Conservation (phyloP, 768 basidiomycete genomes). For the Thelephora ganbajun region DNA sequence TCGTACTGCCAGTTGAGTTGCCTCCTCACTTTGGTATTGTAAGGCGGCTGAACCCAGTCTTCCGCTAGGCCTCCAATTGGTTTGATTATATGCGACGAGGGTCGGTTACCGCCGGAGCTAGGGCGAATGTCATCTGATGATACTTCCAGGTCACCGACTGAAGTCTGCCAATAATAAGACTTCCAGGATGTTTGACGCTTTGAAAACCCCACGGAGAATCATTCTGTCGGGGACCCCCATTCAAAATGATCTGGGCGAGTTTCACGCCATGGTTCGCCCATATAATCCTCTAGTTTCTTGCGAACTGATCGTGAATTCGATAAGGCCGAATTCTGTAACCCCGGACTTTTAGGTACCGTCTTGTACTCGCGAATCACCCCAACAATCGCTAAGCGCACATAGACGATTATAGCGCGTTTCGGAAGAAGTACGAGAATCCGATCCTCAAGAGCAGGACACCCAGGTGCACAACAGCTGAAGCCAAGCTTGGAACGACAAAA, state of each 20-base stretch:
- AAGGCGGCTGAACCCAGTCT: background rate
- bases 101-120: constrained; percentile 18
- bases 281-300: background rate
- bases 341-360: constrained; percentile 62
- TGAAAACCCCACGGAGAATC: constrained; percentile 64
- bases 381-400: constrained; percentile 2
- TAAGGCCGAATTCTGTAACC: constrained; percentile 89
- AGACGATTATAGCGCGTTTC: constrained; percentile 71
- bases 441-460: constrained; percentile 80
- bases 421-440: constrained; percentile 72
- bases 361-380: background rate
- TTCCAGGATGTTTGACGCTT: constrained; percentile 66
- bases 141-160: constrained; percentile 61
- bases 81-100: constrained; percentile 92
- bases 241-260: constrained; percentile 91
- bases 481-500: constrained; percentile 66
- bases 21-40: background rate
- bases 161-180: constrained; percentile 91
- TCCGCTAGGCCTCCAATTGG: constrained; percentile 71
- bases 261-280: constrained; percentile 79
- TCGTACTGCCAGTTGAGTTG: constrained; percentile 40
- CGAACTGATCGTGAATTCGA: background rate
- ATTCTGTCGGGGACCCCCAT: constrained; percentile 96
- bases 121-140: too few relatives aligned
- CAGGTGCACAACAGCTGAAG: constrained; percentile 54